Evolutionary conservation across 345 rosid species (phyloP), one percentile per base, ranked within the genome.

Genomic region (Raphanus sativus): DNA sequence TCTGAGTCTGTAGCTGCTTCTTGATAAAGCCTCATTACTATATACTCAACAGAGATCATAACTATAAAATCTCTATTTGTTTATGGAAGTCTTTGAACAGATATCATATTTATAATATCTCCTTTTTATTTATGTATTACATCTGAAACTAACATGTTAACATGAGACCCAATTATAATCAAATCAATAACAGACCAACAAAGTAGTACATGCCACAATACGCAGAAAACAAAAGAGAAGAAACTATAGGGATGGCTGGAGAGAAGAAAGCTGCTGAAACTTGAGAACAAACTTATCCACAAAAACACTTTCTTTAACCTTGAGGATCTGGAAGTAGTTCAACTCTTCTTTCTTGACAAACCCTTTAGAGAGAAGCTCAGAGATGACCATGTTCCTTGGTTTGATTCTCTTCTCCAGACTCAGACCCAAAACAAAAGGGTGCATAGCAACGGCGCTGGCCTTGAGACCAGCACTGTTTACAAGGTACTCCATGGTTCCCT

Each of bases 1-100:
- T 96, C 96, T 0, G 87, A 83, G 65, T 95, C 97, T 34, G 90
- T 86, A 15, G 68, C 85, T 26, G 79, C 87, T 32, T 73, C 84
- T 28, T 76, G 80, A 78, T 90, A 75, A 82, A 78, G 45, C 69
- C 65, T 70, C 34, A 5, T n/a, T 40, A 28, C 62, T 24, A 40
- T 24, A 40, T 24, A 38, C 42, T 69, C 52, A 4, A 45, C 73
- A 24, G 54, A 65, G 72, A 56, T 15, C 8, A 65, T 8, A 62
- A 26, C 16, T 59, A 59, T 50, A 50, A 50, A 9, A 67, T 8
- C 48, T 32, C 17, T 60, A 2, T 29, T 34, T 16, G 26, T 33
- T 24, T 25, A 62, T 62, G 50, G 62, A 73, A 45, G 62, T 65
- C 33, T 73, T 67, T 62, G 42, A 30, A 58, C 73, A 12, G 1